These are phyloP conservation scores for Abrus precatorius DNA, from an alignment of 306 rosid species.

Conservation along the genomic window DNA sequence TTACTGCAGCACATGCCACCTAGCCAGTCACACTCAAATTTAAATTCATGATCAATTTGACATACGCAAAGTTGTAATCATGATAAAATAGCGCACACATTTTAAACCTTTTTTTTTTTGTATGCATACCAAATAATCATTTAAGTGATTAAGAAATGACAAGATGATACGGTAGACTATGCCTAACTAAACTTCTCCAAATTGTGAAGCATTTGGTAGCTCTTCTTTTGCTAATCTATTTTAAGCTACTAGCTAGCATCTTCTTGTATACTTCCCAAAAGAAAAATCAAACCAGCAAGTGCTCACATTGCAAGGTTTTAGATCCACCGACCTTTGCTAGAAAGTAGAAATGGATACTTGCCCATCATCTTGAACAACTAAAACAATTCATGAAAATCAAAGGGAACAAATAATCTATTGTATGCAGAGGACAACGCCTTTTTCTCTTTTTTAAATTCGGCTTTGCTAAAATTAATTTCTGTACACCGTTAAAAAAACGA, in stretches of 20 bases:
- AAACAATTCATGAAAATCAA: conserved; percentile 14
- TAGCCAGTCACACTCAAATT: neutral
- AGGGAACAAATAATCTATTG: conserved; percentile 12
- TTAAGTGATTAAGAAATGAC: neutral
- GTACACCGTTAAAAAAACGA: too few relatives aligned
- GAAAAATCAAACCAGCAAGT: neutral
- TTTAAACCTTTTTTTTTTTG: neutral
- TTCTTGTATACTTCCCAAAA: neutral
- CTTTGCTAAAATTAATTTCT: neutral
- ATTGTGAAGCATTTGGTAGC: neutral
- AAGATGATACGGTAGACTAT: neutral
- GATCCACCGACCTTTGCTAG: conserved; percentile 26
- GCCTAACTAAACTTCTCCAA: neutral
- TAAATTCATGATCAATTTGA: neutral
- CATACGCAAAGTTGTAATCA: neutral
- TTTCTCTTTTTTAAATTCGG: neutral
- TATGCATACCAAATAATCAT: neutral
- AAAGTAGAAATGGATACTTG: conserved; percentile 20
- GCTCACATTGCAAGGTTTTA: neutral
- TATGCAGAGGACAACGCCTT: neutral
- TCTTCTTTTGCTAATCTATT: neutral
- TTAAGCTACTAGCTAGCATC: neutral
- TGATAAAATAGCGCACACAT: neutral
- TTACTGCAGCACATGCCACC: neutral
- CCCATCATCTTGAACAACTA: conserved; percentile 17